Evolutionary conservation across 495 filamentous ascomycete species (phyloP).

Genomic region (Rostrohypoxylon terebratum): DNA sequence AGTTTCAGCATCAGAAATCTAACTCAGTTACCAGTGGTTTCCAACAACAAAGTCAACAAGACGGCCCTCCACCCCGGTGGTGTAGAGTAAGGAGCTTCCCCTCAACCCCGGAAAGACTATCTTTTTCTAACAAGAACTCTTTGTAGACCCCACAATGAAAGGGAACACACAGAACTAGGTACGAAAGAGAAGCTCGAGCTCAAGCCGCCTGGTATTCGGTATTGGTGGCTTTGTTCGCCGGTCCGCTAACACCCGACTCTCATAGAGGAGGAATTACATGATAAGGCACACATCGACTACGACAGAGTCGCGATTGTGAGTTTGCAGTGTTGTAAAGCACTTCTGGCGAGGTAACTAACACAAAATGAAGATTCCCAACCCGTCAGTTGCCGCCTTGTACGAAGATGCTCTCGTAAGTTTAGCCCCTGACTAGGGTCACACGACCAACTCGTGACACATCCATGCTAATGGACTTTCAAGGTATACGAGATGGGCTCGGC

Average conservation of each 20-base stretch:
- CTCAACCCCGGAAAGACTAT: slow-evolving; percentile 30
- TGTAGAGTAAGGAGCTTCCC: slow-evolving; percentile 78
- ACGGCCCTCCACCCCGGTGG: slow-evolving; percentile 89
- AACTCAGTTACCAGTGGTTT: slow-evolving; percentile 68
- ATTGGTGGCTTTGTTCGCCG: slow-evolving; percentile 12
- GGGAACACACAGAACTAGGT: slow-evolving; percentile 91
- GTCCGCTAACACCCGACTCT: slow-evolving; percentile 40
- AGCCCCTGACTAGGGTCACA: slow-evolving; percentile 20
- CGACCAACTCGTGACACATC: slow-evolving; percentile 27
- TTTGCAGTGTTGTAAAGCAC: slow-evolving; percentile 8
- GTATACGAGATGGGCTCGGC: slow-evolving; percentile 97
- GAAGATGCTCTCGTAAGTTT: slow-evolving; percentile 87
- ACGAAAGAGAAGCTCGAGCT: slow-evolving; percentile 38
- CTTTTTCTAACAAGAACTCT: slow-evolving; percentile 51
- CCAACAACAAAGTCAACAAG: slow-evolving; percentile 80
- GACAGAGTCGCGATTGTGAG: slow-evolving; percentile 96
- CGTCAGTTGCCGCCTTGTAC: slow-evolving; percentile 90
- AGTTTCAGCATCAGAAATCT: slow-evolving; percentile 42
- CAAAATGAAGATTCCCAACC: slow-evolving; percentile 80
- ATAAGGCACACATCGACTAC: slow-evolving; percentile 99
- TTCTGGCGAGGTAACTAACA: slow-evolving; percentile 28
- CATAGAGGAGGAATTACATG: slow-evolving; percentile 91
- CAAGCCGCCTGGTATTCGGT: not conserved
- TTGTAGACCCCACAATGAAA: slow-evolving; percentile 71
- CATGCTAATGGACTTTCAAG: slow-evolving; percentile 42